These are phyloP conservation scores for Ophiostoma quercus DNA, from an alignment of 2,329 filamentous ascomycete genomes.

Conservation along the genomic window DNA sequence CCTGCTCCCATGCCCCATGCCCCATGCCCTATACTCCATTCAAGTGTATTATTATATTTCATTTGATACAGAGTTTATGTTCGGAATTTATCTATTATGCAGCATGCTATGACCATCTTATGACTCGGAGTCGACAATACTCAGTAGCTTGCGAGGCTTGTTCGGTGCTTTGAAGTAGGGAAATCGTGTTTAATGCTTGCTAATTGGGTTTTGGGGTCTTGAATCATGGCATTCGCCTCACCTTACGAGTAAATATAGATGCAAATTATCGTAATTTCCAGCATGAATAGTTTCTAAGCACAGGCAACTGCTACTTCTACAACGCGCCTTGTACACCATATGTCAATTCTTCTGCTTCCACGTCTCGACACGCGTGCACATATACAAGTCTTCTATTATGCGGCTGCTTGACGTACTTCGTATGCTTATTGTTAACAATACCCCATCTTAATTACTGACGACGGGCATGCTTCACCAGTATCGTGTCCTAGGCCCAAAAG, in stretches of 20 bases:
- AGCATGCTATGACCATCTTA: not conserved
- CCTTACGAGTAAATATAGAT: not conserved
- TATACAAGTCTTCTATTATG: not conserved
- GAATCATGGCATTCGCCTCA: slow-evolving; percentile 2
- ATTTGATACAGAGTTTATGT: not conserved
- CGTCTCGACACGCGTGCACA: no score
- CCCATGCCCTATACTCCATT: not conserved
- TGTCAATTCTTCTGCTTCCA: not conserved
- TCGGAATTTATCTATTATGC: not conserved
- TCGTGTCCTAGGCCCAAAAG: not conserved
- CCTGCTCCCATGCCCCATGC: not conserved
- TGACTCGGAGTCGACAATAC: not conserved
- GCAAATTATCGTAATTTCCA: not conserved
- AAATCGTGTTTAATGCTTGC: not conserved
- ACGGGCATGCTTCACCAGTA: not conserved
- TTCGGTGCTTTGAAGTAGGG: not conserved
- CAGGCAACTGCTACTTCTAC: no score
- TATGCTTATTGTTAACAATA: not conserved
- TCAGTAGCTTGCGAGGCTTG: not conserved
- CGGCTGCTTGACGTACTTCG: not conserved
- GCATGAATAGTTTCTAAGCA: no score
- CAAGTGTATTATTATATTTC: not conserved
- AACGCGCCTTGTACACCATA: no score
- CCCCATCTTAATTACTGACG: not conserved
- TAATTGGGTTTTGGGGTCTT: not conserved